Conservation (phyloP, 1,139 yeast species). For the Candida sanyaensis region DNA sequence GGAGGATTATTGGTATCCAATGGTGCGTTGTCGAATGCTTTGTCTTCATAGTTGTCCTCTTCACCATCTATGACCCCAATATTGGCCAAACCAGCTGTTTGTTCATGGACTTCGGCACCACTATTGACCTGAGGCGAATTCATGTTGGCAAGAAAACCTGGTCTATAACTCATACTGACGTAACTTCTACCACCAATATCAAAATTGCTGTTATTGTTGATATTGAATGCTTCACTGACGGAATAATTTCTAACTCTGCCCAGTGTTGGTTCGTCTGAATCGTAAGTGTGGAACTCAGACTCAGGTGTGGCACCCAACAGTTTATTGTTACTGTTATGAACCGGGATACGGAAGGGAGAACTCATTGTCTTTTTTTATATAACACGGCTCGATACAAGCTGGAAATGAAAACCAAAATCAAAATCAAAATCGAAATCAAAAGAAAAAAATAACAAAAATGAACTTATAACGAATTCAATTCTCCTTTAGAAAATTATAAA, state of each 20-base stretch:
- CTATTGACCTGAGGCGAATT: conserved; percentile 46
- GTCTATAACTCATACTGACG: conserved; percentile 31
- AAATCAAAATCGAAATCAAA: no score
- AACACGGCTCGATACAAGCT: no score
- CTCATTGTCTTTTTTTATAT: background rate
- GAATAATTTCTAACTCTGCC: conserved; percentile 21
- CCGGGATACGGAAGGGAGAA: background rate
- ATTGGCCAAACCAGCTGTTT: conserved; percentile 62
- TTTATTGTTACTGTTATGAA: background rate
- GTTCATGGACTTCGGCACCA: conserved; percentile 57
- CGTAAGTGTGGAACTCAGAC: background rate
- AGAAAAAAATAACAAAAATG: no score
- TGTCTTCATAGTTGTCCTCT: conserved; percentile 9
- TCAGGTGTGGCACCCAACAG: background rate
- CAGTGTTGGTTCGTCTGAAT: background rate
- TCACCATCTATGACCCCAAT: conserved; percentile 51
- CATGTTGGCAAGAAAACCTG: conserved; percentile 15
- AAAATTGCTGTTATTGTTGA: conserved; percentile 21
- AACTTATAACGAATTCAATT: no score
- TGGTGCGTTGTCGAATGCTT: background rate
- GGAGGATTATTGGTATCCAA: background rate
- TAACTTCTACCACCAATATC: conserved; percentile 46
- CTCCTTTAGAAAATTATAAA: no score
- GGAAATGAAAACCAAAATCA: no score
- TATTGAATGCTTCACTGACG: conserved; percentile 27